A percentile compares a stretch with the other conserved stretches of the same genome.
These are phyloP conservation scores for Populus tremula DNA, from an alignment of 345 rosid genomes.

Conservation along the genomic window DNA sequence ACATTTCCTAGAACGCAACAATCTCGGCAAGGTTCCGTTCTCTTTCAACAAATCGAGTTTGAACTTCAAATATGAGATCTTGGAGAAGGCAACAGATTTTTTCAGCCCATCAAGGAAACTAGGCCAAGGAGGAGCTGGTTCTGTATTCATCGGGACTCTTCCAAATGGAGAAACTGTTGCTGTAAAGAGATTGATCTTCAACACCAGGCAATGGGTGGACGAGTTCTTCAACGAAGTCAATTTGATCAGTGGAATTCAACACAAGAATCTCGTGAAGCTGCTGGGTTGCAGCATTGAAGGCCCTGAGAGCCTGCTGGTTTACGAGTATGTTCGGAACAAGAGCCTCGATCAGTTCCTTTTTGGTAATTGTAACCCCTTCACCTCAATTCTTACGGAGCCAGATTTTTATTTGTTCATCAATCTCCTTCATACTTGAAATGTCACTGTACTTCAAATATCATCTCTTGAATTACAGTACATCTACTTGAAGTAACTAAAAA, in stretches of 20 bases:
- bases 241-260: slow-evolving; percentile 47
- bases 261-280: slow-evolving; percentile 55
- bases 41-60: slow-evolving; percentile 26
- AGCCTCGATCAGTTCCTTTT: slow-evolving; percentile 56
- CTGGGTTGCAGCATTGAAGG: slow-evolving; percentile 64
- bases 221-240: slow-evolving; percentile 58
- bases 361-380: slow-evolving; percentile 29
- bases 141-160: slow-evolving; percentile 45
- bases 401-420: too few relatives aligned
- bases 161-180: slow-evolving; percentile 42
- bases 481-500: too few relatives aligned
- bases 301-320: slow-evolving; percentile 58
- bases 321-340: slow-evolving; percentile 48
- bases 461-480: too few relatives aligned
- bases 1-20: slow-evolving; percentile 17
- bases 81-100: slow-evolving; percentile 52
- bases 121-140: slow-evolving; percentile 61
- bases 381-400: not conserved
- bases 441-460: too few relatives aligned
- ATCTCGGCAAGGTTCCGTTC: slow-evolving; percentile 24
- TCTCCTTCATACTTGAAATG: too few relatives aligned
- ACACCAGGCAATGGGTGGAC: slow-evolving; percentile 59
- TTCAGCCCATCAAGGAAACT: slow-evolving; percentile 37
- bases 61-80: slow-evolving; percentile 45
- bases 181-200: slow-evolving; percentile 48